A percentile compares a stretch with the other conserved stretches of the same genome.
Conservation (phyloP, 331 rosid species). For the Dryas integrifolia region DNA sequence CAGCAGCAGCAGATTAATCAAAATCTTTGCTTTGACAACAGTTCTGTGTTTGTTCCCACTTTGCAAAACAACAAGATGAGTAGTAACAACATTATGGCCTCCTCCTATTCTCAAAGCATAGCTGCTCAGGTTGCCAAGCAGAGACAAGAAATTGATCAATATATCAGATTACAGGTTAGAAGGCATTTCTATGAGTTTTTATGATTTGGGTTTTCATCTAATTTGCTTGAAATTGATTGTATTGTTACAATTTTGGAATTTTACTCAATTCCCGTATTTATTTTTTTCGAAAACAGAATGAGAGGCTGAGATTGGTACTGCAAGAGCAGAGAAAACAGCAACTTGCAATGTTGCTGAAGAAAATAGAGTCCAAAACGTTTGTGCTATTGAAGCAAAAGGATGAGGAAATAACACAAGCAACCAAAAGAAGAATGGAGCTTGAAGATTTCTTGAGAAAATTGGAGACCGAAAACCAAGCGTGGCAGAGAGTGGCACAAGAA, state of each 20-base stretch:
- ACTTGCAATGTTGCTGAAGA: conserved; percentile 29
- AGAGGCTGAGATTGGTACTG: conserved; percentile 45
- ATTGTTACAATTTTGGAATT: neutral
- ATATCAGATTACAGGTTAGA: conserved; percentile 56
- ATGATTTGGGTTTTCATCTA: neutral
- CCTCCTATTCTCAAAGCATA: conserved; percentile 27
- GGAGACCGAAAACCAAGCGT: conserved; percentile 57
- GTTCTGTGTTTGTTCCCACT: conserved; percentile 14
- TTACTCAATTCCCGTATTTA: neutral
- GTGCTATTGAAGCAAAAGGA: conserved; percentile 45
- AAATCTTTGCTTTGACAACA: conserved; percentile 16
- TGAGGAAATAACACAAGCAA: conserved; percentile 48
- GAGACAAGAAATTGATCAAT: conserved; percentile 49
- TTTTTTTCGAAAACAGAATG: conserved; percentile 41
- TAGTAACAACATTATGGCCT: neutral
- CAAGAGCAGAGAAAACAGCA: conserved; percentile 58
- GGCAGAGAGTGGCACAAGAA: conserved; percentile 58
- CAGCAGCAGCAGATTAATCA: conserved; percentile 25
- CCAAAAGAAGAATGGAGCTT: conserved; percentile 43
- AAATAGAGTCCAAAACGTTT: conserved; percentile 32
- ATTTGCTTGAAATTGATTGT: neutral
- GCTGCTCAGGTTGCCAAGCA: conserved; percentile 44
- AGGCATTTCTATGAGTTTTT: too few species aligned
- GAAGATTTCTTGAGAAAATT: conserved; percentile 43
- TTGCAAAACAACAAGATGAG: conserved; percentile 15